Conservation (phyloP, 176 grass and related monocot genomes). For the Zea luxurians region DNA sequence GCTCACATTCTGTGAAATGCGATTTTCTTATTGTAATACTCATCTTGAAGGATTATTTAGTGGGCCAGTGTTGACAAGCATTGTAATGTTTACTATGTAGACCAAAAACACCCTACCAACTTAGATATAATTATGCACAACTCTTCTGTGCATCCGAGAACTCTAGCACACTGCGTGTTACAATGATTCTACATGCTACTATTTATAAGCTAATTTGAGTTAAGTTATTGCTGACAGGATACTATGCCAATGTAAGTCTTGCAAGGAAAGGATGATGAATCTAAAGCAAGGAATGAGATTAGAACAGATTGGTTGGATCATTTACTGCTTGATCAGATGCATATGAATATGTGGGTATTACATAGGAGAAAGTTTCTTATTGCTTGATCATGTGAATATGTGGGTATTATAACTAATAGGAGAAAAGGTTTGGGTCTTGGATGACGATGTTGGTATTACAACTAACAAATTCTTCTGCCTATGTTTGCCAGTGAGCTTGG, state of each 20-base stretch:
- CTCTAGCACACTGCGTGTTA: constrained; percentile 3
- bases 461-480: too few species aligned
- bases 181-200: constrained; percentile 12
- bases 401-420: too few species aligned
- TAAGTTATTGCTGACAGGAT: constrained; percentile 54
- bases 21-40: neutral
- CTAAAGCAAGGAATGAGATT: constrained; percentile 8
- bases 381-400: too few species aligned
- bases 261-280: constrained; percentile 65
- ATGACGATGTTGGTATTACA: too few species aligned
- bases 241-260: constrained; percentile 60
- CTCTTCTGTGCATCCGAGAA: neutral
- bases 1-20: neutral
- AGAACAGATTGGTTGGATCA: too few species aligned
- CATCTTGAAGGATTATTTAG: constrained; percentile 5
- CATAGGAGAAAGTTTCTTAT: too few species aligned
- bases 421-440: too few species aligned
- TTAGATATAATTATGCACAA: neutral
- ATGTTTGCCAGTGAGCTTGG: too few species aligned
- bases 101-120: constrained; percentile 13
- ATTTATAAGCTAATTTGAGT: constrained; percentile 30
- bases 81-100: neutral
- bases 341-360: too few species aligned
- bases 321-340: too few species aligned
- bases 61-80: constrained; percentile 15